Conservation (phyloP, 2,329 filamentous ascomycete species). For the Cadophora luteo-olivacea region DNA sequence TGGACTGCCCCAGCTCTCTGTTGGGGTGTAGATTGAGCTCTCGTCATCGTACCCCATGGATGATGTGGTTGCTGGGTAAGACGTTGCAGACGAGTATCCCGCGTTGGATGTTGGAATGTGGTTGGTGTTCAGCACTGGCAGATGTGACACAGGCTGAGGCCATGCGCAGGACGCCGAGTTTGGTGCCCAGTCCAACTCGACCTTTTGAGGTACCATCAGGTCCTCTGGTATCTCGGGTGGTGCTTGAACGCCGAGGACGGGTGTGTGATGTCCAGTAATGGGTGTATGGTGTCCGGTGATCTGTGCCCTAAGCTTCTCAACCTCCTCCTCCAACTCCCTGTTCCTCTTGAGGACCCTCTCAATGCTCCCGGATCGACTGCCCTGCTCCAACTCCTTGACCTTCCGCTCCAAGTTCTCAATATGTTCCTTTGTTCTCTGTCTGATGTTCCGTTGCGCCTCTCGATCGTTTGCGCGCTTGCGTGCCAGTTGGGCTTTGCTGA, state of each 20-base stretch:
- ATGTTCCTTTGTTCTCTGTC: conserved; percentile 84
- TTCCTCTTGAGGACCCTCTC: conserved; percentile 46
- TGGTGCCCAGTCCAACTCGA: conserved; percentile 36
- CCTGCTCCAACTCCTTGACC: conserved; percentile 42
- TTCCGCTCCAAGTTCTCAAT: conserved; percentile 56
- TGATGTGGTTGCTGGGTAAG: conserved; percentile 27
- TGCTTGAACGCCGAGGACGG: conserved; percentile 6
- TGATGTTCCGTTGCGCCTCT: conserved; percentile 87
- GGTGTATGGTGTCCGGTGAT: conserved; percentile 29
- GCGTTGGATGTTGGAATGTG: conserved; percentile 24
- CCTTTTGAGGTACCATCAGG: conserved; percentile 37
- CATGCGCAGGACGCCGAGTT: conserved; percentile 27
- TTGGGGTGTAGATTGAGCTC: conserved; percentile 33
- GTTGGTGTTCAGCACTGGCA: conserved; percentile 19
- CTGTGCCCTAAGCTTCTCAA: conserved; percentile 40
- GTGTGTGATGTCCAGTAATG: conserved; percentile 23
- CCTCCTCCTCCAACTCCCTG: conserved; percentile 41
- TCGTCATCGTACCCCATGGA: conserved; percentile 33
- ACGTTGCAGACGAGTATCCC: conserved; percentile 27
- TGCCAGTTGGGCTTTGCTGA: conserved; percentile 86
- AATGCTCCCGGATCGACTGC: conserved; percentile 50
- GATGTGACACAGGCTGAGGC: conserved; percentile 26
- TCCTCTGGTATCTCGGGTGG: conserved; percentile 35
- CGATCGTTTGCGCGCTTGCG: conserved; percentile 92
- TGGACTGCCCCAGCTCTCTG: conserved; percentile 36